Evolutionary conservation across 2,329 filamentous ascomycete genomes (phyloP).

Genomic region (Diaporthe batatas): DNA sequence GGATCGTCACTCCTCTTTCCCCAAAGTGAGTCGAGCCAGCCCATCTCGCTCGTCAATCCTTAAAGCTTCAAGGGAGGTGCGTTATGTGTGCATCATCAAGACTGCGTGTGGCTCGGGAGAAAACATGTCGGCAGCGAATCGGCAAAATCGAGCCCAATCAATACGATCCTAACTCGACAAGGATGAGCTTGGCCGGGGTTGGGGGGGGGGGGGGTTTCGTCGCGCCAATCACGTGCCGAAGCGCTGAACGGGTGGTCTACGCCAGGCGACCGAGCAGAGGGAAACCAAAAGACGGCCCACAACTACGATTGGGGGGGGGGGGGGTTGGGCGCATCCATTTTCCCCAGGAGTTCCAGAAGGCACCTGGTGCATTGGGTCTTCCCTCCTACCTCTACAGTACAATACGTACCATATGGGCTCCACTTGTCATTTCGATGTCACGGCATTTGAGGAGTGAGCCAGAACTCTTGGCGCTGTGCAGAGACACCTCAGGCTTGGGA

Average conservation of each 20-base stretch:
- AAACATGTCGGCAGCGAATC: constrained; percentile 40
- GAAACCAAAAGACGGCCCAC: no score
- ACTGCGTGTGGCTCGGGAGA: not conserved
- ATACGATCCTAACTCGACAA: not conserved
- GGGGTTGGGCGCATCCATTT: no score
- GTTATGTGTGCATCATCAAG: constrained; percentile 19
- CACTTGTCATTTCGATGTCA: not conserved
- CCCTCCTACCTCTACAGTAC: not conserved
- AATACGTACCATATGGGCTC: not conserved
- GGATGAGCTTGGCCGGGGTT: constrained; percentile 3
- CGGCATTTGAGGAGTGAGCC: not conserved
- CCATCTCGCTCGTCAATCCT: constrained; percentile 57
- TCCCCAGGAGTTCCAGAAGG: not conserved
- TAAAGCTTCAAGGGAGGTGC: not conserved
- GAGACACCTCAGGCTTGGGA: not conserved
- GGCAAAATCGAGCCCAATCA: constrained; percentile 34
- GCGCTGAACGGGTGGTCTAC: not conserved
- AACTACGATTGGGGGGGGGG: no score
- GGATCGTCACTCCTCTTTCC: constrained; percentile 69
- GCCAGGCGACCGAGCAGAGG: no score
- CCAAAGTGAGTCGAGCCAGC: constrained; percentile 68
- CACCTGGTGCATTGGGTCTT: not conserved
- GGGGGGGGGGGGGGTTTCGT: not conserved
- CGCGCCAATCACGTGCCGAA: constrained; percentile 32
- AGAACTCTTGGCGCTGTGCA: not conserved